Conservation (phyloP, 2,329 filamentous ascomycete species). For the Fusarium incarnatum region DNA sequence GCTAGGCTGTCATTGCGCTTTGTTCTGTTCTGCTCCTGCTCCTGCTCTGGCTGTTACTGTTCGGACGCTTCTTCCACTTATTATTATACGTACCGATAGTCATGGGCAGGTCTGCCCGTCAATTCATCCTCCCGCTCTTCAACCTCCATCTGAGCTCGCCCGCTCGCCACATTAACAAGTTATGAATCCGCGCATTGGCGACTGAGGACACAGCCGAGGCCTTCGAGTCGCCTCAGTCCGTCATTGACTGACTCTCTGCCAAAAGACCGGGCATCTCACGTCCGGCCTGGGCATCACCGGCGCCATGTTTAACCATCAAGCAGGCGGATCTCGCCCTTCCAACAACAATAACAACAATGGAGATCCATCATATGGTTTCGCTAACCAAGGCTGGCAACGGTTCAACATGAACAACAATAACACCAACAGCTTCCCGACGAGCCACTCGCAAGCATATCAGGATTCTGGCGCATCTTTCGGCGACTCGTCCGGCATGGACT, state of each 20-base stretch:
- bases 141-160: conserved; percentile 49
- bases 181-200: conserved; percentile 52
- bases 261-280: conserved; percentile 50
- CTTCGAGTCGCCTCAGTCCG: conserved; percentile 55
- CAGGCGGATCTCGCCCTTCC: conserved; percentile 49
- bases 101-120: conserved; percentile 54
- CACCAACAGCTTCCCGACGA: conserved; percentile 40
- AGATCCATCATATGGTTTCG: conserved; percentile 48
- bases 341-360: conserved; percentile 45
- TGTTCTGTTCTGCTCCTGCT: conserved; percentile 37
- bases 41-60: conserved; percentile 8
- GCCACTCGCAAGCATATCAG: conserved; percentile 43
- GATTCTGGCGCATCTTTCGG: conserved; percentile 45
- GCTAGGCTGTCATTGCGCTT: conserved; percentile 19
- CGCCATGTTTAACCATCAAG: conserved; percentile 55
- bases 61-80: conserved; percentile 35
- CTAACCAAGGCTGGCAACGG: conserved; percentile 50
- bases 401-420: conserved; percentile 45
- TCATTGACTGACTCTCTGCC: conserved; percentile 51
- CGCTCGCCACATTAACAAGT: conserved; percentile 52
- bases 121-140: conserved; percentile 48
- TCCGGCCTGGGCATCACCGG: conserved; percentile 49
- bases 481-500: conserved; percentile 53
- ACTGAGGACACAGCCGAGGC: conserved; percentile 53
- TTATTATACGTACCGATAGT: conserved; percentile 49